Evolutionary conservation across 2,329 filamentous ascomycete genomes (phyloP).

Genomic region (Colletotrichum coccodes): DNA sequence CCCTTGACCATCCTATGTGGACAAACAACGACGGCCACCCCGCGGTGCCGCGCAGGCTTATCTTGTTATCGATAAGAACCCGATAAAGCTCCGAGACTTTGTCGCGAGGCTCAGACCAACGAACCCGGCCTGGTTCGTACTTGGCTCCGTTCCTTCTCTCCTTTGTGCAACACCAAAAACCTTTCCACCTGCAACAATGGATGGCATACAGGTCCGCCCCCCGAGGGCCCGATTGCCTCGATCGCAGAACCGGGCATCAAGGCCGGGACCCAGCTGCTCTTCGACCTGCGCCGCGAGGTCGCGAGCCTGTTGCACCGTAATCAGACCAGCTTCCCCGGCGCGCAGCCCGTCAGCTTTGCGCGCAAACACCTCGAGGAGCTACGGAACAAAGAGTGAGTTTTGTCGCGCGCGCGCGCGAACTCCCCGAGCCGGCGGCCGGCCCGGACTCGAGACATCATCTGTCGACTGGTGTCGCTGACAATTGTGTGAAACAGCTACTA

Average conservation of each 20-base stretch:
- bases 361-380: slow-evolving; percentile 86
- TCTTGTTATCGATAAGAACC: slow-evolving; percentile 28
- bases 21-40: neutral
- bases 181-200: slow-evolving; percentile 27
- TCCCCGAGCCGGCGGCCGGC: no score
- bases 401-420: neutral
- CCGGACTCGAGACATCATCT: neutral
- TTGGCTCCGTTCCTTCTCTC: neutral
- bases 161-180: slow-evolving; percentile 26
- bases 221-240: slow-evolving; percentile 53
- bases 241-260: slow-evolving; percentile 74
- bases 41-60: neutral
- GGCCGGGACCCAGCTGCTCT: slow-evolving; percentile 69
- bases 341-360: slow-evolving; percentile 94
- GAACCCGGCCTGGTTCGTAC: slow-evolving; percentile 6
- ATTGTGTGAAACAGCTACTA: slow-evolving; percentile 74
- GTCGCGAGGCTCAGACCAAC: slow-evolving; percentile 21
- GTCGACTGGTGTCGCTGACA: slow-evolving; percentile 16
- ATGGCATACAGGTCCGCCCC: slow-evolving; percentile 33
- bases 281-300: slow-evolving; percentile 76
- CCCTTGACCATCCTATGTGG: neutral
- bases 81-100: slow-evolving; percentile 33
- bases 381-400: slow-evolving; percentile 75
- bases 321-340: slow-evolving; percentile 81
- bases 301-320: slow-evolving; percentile 78